These are phyloP conservation scores for Miscanthus lutarioriparius DNA, from an alignment of 176 grass and related monocot species.

Conservation along the genomic window DNA sequence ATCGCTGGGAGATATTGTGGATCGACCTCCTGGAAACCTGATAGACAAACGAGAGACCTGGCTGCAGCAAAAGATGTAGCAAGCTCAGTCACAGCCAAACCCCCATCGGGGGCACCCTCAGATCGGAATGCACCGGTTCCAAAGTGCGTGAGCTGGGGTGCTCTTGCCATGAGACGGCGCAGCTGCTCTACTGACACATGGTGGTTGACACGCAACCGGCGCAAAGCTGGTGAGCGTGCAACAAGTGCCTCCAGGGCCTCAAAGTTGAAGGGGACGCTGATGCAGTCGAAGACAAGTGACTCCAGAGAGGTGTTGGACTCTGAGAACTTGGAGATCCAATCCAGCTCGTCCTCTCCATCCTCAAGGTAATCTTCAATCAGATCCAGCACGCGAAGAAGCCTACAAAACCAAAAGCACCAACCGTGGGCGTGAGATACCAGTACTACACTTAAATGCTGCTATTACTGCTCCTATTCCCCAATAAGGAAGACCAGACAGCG, in stretches of 20 bases:
- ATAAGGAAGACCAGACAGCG: neutral
- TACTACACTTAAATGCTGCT: neutral
- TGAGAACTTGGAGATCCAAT: constrained; percentile 92
- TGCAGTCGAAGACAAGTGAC: constrained; percentile 72
- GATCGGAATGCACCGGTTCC: constrained; percentile 83
- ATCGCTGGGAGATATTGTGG: constrained; percentile 63
- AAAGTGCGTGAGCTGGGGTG: constrained; percentile 78
- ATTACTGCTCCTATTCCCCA: neutral
- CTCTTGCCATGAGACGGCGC: constrained; percentile 63
- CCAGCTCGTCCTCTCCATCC: constrained; percentile 68
- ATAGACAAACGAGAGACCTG: constrained; percentile 71
- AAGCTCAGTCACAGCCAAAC: constrained; percentile 47
- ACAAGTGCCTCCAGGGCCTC: constrained; percentile 78
- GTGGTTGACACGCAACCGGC: constrained; percentile 65
- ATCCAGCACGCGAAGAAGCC: constrained; percentile 79
- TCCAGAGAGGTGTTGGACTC: constrained; percentile 64
- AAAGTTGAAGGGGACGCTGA: constrained; percentile 69
- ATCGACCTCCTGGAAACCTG: constrained; percentile 71
- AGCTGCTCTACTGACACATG: constrained; percentile 76
- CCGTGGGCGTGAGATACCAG: constrained; percentile 8
- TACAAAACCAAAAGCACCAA: constrained; percentile 37
- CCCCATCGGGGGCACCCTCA: constrained; percentile 41
- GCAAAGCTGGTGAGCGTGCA: constrained; percentile 54
- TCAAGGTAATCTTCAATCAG: constrained; percentile 78
- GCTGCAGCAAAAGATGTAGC: constrained; percentile 57